phyloP scores from a whole-genome alignment of 75 land plant genomes.

The Pinus tabuliformis region DNA sequence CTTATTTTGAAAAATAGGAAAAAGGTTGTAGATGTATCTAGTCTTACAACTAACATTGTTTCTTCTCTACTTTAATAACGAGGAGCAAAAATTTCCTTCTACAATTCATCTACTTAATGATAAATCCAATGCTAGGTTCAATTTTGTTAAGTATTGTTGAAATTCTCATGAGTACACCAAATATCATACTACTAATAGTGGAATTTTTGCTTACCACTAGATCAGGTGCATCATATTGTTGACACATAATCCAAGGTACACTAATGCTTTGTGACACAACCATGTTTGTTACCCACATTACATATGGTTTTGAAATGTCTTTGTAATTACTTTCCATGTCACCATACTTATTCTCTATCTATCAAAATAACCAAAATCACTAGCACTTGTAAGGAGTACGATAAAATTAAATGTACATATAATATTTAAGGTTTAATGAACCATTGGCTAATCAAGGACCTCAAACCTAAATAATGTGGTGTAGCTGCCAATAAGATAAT shows the following conservation, averaged over 20 bases:
- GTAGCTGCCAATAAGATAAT: background rate
- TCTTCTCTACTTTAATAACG: background rate
- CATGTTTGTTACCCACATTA: conserved; percentile 81
- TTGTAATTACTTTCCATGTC: conserved; percentile 46
- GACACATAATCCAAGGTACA: conserved; percentile 95
- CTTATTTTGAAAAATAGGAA: background rate
- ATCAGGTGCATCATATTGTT: conserved; percentile 80
- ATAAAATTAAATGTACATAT: no score
- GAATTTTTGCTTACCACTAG: conserved; percentile 52
- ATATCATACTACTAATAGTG: conserved; percentile 7
- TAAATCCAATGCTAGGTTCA: background rate
- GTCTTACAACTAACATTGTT: background rate
- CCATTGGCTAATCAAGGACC: background rate
- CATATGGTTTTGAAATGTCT: conserved; percentile 67
- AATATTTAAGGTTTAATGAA: background rate
- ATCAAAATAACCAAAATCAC: conserved; percentile 4
- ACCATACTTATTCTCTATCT: conserved; percentile 92
- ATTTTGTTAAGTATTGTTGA: background rate
- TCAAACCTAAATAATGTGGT: background rate
- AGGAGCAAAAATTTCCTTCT: background rate
- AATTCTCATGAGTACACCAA: background rate
- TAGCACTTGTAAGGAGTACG: no score
- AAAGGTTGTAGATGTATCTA: background rate
- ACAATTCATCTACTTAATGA: background rate
- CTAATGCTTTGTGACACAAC: conserved; percentile 70